Evolutionary conservation across 2,329 filamentous ascomycete species (phyloP).

Genomic region (Graphiopsis chlorocephala): DNA sequence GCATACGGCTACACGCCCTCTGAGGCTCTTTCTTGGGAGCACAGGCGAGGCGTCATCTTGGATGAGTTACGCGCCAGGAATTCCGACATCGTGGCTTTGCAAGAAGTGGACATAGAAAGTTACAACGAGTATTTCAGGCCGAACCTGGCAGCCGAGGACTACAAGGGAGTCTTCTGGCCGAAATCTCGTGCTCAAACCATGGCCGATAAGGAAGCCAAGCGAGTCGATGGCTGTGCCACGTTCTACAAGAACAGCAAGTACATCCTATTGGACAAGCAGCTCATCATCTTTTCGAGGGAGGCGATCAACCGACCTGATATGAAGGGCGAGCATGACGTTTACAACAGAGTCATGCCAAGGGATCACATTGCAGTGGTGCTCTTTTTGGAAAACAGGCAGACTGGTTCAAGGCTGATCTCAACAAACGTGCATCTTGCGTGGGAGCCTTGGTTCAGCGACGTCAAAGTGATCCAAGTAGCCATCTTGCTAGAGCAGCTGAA

Average conservation of each 20-base stretch:
- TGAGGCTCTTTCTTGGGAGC: conserved; percentile 80
- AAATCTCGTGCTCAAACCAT: conserved; percentile 89
- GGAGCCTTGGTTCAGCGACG: conserved; percentile 86
- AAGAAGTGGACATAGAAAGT: conserved; percentile 88
- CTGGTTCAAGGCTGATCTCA: conserved; percentile 87
- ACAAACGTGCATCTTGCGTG: conserved; percentile 94
- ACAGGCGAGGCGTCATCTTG: conserved; percentile 77
- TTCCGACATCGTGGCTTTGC: conserved; percentile 86
- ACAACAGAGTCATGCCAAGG: conserved; percentile 97
- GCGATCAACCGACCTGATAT: conserved; percentile 95
- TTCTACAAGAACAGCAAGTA: conserved; percentile 97
- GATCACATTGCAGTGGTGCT: conserved; percentile 93
- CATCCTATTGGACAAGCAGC: conserved; percentile 87
- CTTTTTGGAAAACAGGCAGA: conserved; percentile 88
- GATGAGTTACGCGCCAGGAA: conserved; percentile 75
- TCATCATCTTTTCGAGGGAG: conserved; percentile 86
- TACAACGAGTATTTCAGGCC: conserved; percentile 89
- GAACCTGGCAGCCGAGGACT: conserved; percentile 80
- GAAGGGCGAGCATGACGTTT: conserved; percentile 95
- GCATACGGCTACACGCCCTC: conserved; percentile 90
- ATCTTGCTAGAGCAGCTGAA: conserved; percentile 91
- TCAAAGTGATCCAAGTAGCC: conserved; percentile 94
- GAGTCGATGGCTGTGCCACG: conserved; percentile 93
- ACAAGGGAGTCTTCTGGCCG: conserved; percentile 91
- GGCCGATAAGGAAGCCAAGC: conserved; percentile 80